Evolutionary conservation across 805 yeast species (phyloP).

Genomic region (Priceomyces fermenticarens): DNA sequence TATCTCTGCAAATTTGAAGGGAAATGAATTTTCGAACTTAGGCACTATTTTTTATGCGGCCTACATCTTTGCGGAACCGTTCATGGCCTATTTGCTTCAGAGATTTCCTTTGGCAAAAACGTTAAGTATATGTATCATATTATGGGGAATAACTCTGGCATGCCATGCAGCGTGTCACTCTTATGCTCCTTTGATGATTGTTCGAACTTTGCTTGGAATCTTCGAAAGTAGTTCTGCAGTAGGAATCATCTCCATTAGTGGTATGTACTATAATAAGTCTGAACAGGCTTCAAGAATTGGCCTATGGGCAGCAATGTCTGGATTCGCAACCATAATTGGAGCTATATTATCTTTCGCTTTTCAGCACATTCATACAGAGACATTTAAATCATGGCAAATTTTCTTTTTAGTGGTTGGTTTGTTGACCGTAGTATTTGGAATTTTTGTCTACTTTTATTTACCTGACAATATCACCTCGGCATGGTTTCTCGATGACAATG

Average conservation of each 20-base stretch:
- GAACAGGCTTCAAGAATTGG: conserved; percentile 55
- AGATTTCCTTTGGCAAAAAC: conserved; percentile 52
- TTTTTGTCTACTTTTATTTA: conserved; percentile 37
- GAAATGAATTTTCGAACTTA: conserved; percentile 48
- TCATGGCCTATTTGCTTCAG: conserved; percentile 41
- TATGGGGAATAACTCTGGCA: conserved; percentile 55
- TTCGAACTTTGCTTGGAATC: conserved; percentile 50
- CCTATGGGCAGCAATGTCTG: conserved; percentile 57
- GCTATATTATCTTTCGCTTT: conserved; percentile 47
- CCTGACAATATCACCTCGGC: conserved; percentile 48
- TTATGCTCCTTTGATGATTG: conserved; percentile 54
- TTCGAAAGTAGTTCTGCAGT: conserved; percentile 57
- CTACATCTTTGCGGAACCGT: conserved; percentile 53
- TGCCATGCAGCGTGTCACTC: conserved; percentile 51
- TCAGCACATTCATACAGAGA: conserved; percentile 40
- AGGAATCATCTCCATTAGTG: conserved; percentile 53
- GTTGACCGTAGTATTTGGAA: conserved; percentile 49
- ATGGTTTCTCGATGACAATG: conserved; percentile 38
- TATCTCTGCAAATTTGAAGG: conserved; percentile 45
- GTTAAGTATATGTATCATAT: conserved; percentile 42
- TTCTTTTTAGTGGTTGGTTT: conserved; percentile 56
- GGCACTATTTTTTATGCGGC: conserved; percentile 54
- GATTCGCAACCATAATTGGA: conserved; percentile 52
- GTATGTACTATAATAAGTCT: conserved; percentile 58
- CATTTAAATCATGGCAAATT: conserved; percentile 57